Conservation (phyloP, 495 filamentous ascomycete species). For the Platismatia glauca region DNA sequence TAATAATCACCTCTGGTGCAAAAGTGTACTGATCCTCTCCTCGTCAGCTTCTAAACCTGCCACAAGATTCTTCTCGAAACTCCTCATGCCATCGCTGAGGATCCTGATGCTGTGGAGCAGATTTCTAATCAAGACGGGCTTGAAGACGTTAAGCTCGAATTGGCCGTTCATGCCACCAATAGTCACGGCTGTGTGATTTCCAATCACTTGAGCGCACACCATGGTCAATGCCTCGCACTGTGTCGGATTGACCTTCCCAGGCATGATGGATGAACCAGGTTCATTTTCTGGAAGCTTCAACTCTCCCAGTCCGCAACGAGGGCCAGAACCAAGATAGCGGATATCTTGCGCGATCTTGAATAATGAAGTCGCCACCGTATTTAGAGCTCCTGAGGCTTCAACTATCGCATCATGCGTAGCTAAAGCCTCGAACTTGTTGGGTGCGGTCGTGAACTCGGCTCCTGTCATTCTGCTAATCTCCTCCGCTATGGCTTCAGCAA, state of each 20-base stretch:
- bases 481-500: slow-evolving; percentile 81
- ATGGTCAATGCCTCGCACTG: slow-evolving; percentile 98
- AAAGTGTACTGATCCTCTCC: slow-evolving; percentile 71
- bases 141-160: slow-evolving; percentile 99
- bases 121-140: slow-evolving; percentile 92
- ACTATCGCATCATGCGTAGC: slow-evolving; percentile 95
- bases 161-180: slow-evolving; percentile 95
- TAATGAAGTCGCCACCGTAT: slow-evolving; percentile 84
- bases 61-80: slow-evolving; percentile 89
- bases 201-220: slow-evolving; percentile 95
- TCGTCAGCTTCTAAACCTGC: slow-evolving; percentile 87
- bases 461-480: slow-evolving; percentile 90
- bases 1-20: slow-evolving; percentile 68
- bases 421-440: slow-evolving; percentile 99
- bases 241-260: slow-evolving; percentile 97
- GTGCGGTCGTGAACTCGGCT: slow-evolving; percentile 87
- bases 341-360: slow-evolving; percentile 99
- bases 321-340: slow-evolving; percentile 90
- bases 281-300: slow-evolving; percentile 93
- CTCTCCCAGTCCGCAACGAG: slow-evolving; percentile 91
- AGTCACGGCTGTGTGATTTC: slow-evolving; percentile 86
- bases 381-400: slow-evolving; percentile 84
- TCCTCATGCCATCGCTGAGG: slow-evolving; percentile 83
- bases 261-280: slow-evolving; percentile 96
- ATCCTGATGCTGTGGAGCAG: slow-evolving; percentile 83